Percentiles rank a stretch among this genome's conserved stretches.
Evolutionary conservation across 2,329 filamentous ascomycete species (phyloP).

Genomic region (Fragosphaeria purpurea): DNA sequence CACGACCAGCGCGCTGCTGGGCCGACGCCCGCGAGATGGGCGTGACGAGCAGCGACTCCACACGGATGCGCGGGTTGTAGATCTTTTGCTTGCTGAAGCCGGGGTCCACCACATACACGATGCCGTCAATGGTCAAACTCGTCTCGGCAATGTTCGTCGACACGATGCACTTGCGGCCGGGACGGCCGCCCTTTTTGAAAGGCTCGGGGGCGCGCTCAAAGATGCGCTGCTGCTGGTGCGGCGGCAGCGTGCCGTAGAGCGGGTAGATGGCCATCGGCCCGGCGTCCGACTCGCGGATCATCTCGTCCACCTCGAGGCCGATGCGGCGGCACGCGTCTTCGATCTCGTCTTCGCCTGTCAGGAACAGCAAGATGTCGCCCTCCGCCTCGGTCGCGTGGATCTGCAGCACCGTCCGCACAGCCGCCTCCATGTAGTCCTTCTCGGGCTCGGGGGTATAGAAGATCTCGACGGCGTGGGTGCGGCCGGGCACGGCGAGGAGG

Average conservation of each 20-base stretch:
- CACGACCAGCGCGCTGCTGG: slow-evolving; percentile 95
- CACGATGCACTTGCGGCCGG: slow-evolving; percentile 88
- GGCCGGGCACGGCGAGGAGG: slow-evolving; percentile 83
- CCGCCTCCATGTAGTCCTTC: slow-evolving; percentile 92
- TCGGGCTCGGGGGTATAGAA: slow-evolving; percentile 97
- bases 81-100: slow-evolving; percentile 99
- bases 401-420: slow-evolving; percentile 87
- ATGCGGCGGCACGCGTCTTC: slow-evolving; percentile 95
- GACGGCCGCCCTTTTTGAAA: slow-evolving; percentile 62
- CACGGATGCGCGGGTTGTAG: slow-evolving; percentile 92
- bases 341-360: slow-evolving; percentile 97
- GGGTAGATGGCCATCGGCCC: slow-evolving; percentile 87
- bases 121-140: slow-evolving; percentile 93
- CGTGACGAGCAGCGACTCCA: slow-evolving; percentile 94
- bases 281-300: slow-evolving; percentile 81
- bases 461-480: slow-evolving; percentile 94
- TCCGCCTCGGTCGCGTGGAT: slow-evolving; percentile 90
- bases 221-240: slow-evolving; percentile 86
- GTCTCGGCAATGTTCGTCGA: slow-evolving; percentile 98
- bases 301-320: slow-evolving; percentile 77
- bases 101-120: slow-evolving; percentile 98
- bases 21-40: slow-evolving; percentile 97
- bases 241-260: slow-evolving; percentile 86
- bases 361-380: slow-evolving; percentile 86
- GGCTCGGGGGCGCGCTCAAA: slow-evolving; percentile 80